A percentile compares a stretch with the other conserved stretches of the same genome.
These are phyloP conservation scores for Paramecium pentaurelia DNA, from an alignment of 73 alveolate genomes.

Conservation along the genomic window DNA sequence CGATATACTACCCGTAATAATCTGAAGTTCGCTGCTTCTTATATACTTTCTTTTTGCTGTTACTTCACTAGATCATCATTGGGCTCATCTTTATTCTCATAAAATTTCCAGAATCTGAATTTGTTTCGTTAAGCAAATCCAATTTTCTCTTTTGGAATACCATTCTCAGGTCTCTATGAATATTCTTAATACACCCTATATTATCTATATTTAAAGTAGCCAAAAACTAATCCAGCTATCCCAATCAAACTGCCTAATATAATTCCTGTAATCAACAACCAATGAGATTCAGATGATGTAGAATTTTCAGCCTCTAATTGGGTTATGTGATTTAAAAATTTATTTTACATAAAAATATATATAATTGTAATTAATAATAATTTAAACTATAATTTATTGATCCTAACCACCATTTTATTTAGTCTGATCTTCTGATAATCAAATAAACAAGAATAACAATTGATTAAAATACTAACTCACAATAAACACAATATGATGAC, in stretches of 20 bases:
- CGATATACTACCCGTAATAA: conserved; percentile 16
- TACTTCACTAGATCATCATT: neutral
- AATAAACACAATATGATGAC: neutral
- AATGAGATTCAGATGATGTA: neutral
- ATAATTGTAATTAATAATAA: neutral
- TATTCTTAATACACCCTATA: conserved; percentile 10
- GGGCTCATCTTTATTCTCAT: neutral
- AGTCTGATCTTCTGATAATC: neutral
- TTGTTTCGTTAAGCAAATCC: neutral
- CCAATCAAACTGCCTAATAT: neutral
- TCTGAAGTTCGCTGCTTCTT: neutral
- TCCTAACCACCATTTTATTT: neutral
- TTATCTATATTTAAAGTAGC: neutral
- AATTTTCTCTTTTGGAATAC: neutral
- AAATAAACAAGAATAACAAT: neutral
- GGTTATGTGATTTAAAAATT: neutral
- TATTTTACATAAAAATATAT: neutral
- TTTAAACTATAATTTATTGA: neutral
- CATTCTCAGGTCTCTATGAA: neutral
- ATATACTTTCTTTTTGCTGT: conserved; percentile 14
- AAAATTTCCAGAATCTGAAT: neutral
- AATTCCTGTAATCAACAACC: neutral
- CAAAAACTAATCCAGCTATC: neutral
- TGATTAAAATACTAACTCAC: neutral
- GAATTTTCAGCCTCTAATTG: neutral